Conservation (phyloP, 2,329 filamentous ascomycete genomes). For the Trichoderma harzianum region DNA sequence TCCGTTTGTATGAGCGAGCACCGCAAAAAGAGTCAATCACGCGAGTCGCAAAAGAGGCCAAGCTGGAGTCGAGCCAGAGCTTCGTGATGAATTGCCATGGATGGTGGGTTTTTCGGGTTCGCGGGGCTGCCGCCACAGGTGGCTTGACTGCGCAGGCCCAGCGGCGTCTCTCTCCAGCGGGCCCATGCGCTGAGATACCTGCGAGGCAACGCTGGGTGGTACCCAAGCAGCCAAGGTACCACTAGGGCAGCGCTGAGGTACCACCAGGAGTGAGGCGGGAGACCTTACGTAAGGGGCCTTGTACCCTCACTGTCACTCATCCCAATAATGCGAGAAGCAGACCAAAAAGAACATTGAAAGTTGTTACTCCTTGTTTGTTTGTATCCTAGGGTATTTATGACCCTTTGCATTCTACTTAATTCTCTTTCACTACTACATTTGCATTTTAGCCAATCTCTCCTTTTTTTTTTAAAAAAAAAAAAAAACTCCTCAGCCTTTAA, state of each 20-base stretch:
- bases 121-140: conserved; percentile 16
- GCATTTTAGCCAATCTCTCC: no score
- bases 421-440: no score
- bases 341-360: no score
- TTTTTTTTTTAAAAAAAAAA: no score
- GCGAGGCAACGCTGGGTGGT: not conserved
- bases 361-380: no score
- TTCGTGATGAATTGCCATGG: conserved; percentile 5
- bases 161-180: not conserved
- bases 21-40: not conserved
- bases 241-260: not conserved
- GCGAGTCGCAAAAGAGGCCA: not conserved
- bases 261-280: not conserved
- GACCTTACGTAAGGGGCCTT: no score
- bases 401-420: no score
- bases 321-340: no score
- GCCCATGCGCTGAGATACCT: not conserved
- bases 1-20: not conserved
- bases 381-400: no score
- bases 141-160: not conserved
- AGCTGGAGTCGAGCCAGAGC: not conserved
- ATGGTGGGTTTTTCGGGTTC: conserved; percentile 16
- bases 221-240: not conserved
- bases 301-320: no score
- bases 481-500: no score